Base-by-base conservation (phyloP, 2,329 filamentous ascomycete genomes). In the Simplicillium sp. region DNA sequence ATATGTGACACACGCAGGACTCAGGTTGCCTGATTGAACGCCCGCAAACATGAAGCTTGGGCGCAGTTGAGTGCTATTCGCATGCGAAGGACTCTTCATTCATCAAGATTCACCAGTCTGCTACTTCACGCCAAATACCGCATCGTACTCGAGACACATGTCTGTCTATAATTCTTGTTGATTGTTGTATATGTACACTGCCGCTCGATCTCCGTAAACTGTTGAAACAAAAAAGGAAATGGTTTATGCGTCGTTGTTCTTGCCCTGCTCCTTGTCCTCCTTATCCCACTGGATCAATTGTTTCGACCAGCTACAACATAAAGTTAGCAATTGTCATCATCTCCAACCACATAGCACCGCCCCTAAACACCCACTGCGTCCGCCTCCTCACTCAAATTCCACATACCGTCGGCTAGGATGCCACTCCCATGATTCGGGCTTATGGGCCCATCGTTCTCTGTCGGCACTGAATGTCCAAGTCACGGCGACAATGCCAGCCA, bases 331-430 rank as follows among this genome's bases (percentile, higher is more conserved):
- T 44, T 39, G 41, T 38, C 39, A 34, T 14, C 11, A 4, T 7
- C 12, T 4, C 29, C 13, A 14, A 33, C 5, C 15, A n/a, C n/a
- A n/a, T 37, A 25, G 16, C 14, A 11, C 15, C 18, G 7, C 11
- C 18, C 28, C 4, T 37, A 7, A 15, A 13, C 31, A 17, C 12
- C 7, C 13, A 11, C 12, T 12, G 18, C 18, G 7, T 16, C 11
- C 4, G 37, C 14, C 11, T 2, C 34, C 31, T n/a, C 6, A 6
- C 15, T 20, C 20, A 14, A 18, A 7, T 15, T 20, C 5, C 8
- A 75, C 83, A 55, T 72, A 90, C 85, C 83, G 79, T 78, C 87
- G 76, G 67, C 86, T 92, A 37, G 85, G 85, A 64, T 82, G 88
- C 74, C 89, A 92, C 56, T 83, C 70, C 53, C 78, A 78, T 42